Base-by-base conservation (phyloP, 345 rosid species). In the Eucalyptus decipiens region DNA sequence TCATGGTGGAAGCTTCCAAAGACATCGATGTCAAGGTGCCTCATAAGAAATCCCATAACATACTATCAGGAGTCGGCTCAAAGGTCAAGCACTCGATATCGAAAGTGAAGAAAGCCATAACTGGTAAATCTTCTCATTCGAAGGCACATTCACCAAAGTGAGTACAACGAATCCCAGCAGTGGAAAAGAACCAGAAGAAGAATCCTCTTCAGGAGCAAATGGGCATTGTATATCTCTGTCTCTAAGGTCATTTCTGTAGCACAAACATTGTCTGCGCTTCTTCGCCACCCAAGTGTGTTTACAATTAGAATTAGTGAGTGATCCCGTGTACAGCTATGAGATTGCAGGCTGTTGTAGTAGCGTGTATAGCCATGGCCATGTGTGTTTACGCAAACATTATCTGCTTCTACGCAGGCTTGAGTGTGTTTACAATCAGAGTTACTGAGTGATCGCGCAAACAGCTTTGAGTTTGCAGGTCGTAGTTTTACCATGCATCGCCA, bases 61-160 rank as follows among this genome's bases (percentile, higher is more conserved):
- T 97, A 91, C 94, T 97, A 86, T 94, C 98, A 72, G 97, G 96
- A 6, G 97, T 97, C 42, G 95, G 98, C 80, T 97, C 99, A 86
- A 96, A 95, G 93, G 99, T 97, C 37, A 97, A 97, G 91, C 95
- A 96, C 88, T 96, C 99, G 8, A 95, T 96, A 90, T 95, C 97
- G 62, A 97, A 96, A 91, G 99, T 97, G 67, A 97, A 93, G 95
- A 97, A 97, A 90, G 99, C 93, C 86, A 95, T 97, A 83, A 95
- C 93, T 4, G 97, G 99, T 1, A 96, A 95, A 91, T 96, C 99
- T 88, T 95, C 97, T 89, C 95, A 94, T 87, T 47, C 94, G 50
- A 96, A 96, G 93, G 91, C 95, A 67, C 90, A 89, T 43, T 92
- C 95, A 69, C 94, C 96, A 45, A 92, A 95, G 88, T 91, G 88